Evolutionary conservation across 2,329 filamentous ascomycete species (phyloP).

Genomic region (Beauveria sp.): DNA sequence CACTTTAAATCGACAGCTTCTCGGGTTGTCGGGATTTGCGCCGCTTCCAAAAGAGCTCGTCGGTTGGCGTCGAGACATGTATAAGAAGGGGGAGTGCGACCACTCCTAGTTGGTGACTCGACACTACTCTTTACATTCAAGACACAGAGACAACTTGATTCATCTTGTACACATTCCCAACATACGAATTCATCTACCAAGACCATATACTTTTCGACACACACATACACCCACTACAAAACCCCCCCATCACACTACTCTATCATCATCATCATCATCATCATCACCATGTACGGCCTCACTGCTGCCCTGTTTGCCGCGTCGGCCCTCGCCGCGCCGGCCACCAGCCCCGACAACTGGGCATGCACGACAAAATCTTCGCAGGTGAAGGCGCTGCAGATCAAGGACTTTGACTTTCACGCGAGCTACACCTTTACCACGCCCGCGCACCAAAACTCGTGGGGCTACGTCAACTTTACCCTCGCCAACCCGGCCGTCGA

Average conservation of each 20-base stretch:
- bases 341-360: constrained; percentile 5
- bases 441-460: constrained; percentile 42
- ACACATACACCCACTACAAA: background rate
- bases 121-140: background rate
- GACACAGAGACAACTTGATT: background rate
- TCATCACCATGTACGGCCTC: constrained; percentile 16
- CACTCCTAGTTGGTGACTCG: background rate
- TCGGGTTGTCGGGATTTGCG: background rate
- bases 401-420: constrained; percentile 40
- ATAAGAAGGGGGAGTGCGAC: background rate
- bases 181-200: background rate
- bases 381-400: constrained; percentile 26
- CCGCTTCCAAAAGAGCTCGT: background rate
- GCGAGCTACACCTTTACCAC: constrained; percentile 42
- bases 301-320: constrained; percentile 19
- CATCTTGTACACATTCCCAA: background rate
- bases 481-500: constrained; percentile 38
- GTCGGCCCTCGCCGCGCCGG: constrained; percentile 18
- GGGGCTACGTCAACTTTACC: constrained; percentile 41
- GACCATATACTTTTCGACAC: background rate
- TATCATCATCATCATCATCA: background rate
- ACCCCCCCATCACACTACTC: background rate
- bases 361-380: constrained; percentile 18
- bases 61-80: constrained; percentile 2
- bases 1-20: background rate